Evolutionary conservation across 2,329 filamentous ascomycete genomes (phyloP), one percentile per base, ranked within the genome.

Genomic region (Chaetomium globosum): DNA sequence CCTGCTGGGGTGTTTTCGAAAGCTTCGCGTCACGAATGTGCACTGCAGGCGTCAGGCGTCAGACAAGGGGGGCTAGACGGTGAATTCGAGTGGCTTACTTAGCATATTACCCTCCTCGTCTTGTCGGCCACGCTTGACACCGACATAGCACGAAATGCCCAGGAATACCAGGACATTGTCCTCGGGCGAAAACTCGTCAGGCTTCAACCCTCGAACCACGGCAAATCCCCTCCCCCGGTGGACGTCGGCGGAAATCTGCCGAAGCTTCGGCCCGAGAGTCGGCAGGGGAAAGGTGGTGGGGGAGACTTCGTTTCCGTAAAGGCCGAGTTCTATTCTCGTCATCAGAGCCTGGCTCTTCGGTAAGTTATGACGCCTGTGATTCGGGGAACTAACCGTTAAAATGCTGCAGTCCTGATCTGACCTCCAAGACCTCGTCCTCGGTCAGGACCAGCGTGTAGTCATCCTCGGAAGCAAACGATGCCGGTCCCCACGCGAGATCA

Each of bases 131-230:
- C 85, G 82, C 49, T 81, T 78, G 65, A 83, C 82, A 54, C 85
- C 88, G 68, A 91, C 81, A 72, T 90, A 85, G 21, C 82, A 81
- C 65, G 89, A 85, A 16, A 91, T 79, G 43, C 88, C 89, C 36
- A 89, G 81, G 73, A 88, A 88, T 54, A 89, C 80, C 51, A 87
- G 80, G 10, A 86, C 82, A 66, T 87, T 81, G 66, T 90, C 87
- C 72, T 88, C 86, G 39, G 84, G 80, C 0, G 81, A 80, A 73
- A 87, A 86, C 48, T 81, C 79, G 1, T 79, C 75, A 3, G 86
- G 82, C 49, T 85, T 77, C 16, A 91, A 76, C 4, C 89, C 89
- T 10, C 88, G 85, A 52, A 91, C 75, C 13, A 89, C 82, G 43
- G 82, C 83, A 73, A 91, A 89, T 0, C 89, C 89, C 56, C 80